Conservation (phyloP, 2,329 filamentous ascomycete genomes). For the Dendrostoma leiphaemia region DNA sequence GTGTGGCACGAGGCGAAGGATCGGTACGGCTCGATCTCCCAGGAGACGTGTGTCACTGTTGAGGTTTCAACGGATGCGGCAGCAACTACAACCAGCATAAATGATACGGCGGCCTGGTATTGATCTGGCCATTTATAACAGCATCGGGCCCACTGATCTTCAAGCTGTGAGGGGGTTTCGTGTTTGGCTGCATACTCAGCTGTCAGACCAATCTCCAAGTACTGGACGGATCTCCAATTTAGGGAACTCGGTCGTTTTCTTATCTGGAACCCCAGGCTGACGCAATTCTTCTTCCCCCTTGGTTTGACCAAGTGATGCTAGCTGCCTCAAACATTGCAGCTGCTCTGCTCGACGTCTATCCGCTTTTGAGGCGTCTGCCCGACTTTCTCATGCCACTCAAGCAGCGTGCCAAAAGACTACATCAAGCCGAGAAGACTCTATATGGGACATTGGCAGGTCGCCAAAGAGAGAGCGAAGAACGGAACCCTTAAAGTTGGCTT, state of each 20-base stretch:
- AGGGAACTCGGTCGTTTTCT: too few species aligned
- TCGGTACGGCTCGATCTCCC: conserved; percentile 19
- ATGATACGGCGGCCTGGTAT: background rate
- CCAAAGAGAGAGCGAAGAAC: conserved; percentile 31
- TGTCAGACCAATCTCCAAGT: too few species aligned
- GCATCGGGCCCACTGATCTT: too few species aligned
- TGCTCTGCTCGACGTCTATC: conserved; percentile 44
- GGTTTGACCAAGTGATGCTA: background rate
- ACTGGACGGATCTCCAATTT: too few species aligned
- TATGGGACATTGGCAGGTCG: conserved; percentile 39
- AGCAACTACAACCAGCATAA: too few species aligned
- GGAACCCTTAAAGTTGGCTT: conserved; percentile 21
- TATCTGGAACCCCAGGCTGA: conserved; percentile 38
- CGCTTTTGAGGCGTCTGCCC: conserved; percentile 41
- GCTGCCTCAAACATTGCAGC: conserved; percentile 27
- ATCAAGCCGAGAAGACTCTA: conserved; percentile 38
- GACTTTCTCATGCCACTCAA: conserved; percentile 37
- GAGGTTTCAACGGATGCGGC: conserved; percentile 1
- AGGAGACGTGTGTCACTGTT: conserved; percentile 15
- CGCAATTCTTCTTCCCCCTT: background rate
- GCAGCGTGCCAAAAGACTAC: conserved; percentile 37
- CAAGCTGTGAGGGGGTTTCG: too few species aligned
- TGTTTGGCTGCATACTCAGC: too few species aligned
- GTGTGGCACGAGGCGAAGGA: conserved; percentile 19
- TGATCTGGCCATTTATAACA: conserved; percentile 5